Conservation (phyloP, 164 flowering plant species). For the Chimonanthus praecox region DNA sequence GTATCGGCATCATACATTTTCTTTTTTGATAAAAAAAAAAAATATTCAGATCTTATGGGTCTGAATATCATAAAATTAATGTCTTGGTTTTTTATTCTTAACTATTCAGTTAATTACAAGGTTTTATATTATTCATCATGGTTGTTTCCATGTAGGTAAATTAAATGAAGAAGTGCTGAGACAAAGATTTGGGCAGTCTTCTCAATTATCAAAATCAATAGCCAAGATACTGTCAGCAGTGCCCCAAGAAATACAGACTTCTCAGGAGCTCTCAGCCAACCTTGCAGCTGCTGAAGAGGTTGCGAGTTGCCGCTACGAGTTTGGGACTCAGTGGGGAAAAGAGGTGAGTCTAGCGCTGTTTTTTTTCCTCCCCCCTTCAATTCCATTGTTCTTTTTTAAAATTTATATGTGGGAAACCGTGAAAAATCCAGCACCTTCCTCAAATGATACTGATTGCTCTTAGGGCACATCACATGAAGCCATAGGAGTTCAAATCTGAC, state of each 20-base stretch:
- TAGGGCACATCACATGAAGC: too few relatives aligned
- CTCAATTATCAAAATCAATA: constrained; percentile 25
- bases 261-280: constrained; percentile 12
- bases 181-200: constrained; percentile 33
- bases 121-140: neutral
- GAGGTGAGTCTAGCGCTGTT: constrained; percentile 21
- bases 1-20: neutral
- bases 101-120: too few relatives aligned
- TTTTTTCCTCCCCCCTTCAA: neutral
- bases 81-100: neutral
- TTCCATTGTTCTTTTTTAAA: too few relatives aligned
- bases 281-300: constrained; percentile 36
- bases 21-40: neutral
- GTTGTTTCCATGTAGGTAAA: neutral
- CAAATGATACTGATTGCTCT: too few relatives aligned
- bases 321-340: constrained; percentile 43
- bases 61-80: neutral
- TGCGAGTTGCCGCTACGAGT: constrained; percentile 41
- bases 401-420: too few relatives aligned
- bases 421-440: too few relatives aligned
- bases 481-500: too few relatives aligned
- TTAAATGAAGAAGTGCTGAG: neutral
- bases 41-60: too few relatives aligned
- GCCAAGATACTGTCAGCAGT: neutral
- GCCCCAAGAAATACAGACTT: neutral